Conservation (phyloP, 2,329 filamentous ascomycete species). For the Cladophialophora carrionii region DNA sequence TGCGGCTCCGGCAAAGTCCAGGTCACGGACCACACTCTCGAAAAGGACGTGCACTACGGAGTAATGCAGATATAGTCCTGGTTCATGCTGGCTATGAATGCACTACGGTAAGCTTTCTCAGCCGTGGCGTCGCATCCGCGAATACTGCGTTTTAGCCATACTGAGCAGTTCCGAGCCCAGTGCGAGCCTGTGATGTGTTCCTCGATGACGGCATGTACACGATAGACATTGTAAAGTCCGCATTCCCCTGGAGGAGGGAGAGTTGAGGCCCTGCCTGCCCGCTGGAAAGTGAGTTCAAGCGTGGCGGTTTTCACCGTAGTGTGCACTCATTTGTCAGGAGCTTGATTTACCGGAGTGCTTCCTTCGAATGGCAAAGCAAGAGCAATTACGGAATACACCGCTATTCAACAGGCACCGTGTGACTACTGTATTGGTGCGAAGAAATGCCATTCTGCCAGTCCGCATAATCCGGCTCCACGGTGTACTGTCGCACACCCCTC, state of each 20-base stretch:
- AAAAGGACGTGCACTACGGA: background rate
- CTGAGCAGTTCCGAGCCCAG: background rate
- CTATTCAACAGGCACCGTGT: background rate
- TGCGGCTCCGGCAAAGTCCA: background rate
- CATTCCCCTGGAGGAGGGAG: background rate
- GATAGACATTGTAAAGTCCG: too few relatives aligned
- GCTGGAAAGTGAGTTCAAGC: background rate
- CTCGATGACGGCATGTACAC: too few relatives aligned
- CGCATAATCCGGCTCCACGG: background rate
- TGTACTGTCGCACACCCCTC: background rate
- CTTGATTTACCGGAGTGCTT: background rate
- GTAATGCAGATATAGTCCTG: too few relatives aligned
- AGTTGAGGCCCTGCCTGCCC: background rate
- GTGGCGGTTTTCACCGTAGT: background rate
- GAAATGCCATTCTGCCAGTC: background rate
- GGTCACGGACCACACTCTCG: background rate
- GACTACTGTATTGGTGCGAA: background rate
- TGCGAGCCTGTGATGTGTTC: background rate
- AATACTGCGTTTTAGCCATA: too few relatives aligned
- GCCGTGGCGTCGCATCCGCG: background rate
- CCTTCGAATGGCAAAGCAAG: background rate
- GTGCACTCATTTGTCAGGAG: constrained; percentile 11
- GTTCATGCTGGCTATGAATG: too few relatives aligned
- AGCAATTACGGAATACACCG: background rate
- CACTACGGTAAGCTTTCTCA: background rate